These are phyloP conservation scores for Corymbia maculata DNA, from an alignment of 345 rosid species.

Conservation along the genomic window DNA sequence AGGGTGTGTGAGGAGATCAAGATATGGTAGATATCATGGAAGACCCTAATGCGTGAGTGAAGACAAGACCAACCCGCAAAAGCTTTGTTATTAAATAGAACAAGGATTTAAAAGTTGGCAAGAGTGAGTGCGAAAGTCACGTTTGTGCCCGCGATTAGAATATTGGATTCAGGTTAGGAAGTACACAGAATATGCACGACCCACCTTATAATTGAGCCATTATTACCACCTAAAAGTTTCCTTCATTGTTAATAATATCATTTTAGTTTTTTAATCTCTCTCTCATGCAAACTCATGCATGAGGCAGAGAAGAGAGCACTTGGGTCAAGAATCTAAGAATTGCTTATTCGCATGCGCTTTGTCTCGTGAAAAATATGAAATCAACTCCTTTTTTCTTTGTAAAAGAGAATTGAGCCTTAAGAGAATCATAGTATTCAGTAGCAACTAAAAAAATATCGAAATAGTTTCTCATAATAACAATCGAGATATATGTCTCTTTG, in stretches of 20 bases:
- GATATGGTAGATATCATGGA: not conserved
- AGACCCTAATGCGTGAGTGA: constrained; percentile 1
- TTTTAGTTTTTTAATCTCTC: not conserved
- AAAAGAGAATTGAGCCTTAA: not conserved
- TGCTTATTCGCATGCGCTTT: not conserved
- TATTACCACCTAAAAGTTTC: constrained; percentile 5
- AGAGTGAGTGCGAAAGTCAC: not conserved
- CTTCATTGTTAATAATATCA: not conserved
- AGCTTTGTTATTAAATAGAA: not conserved
- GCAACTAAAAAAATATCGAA: not conserved
- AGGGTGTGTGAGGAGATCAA: not conserved
- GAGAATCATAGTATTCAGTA: not conserved
- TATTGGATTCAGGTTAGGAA: not conserved
- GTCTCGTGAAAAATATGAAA: not conserved
- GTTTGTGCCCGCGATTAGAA: not conserved
- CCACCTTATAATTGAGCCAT: constrained; percentile 3
- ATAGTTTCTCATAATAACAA: not conserved
- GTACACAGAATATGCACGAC: not conserved
- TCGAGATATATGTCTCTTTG: not conserved
- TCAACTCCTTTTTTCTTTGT: not conserved
- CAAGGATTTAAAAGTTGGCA: not conserved
- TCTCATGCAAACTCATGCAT: not conserved
- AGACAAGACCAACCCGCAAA: constrained; percentile 21
- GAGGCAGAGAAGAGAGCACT: not conserved
- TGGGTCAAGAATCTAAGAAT: not conserved